phyloP scores from a whole-genome alignment of 768 basidiomycete genomes.

The Myochromella boudieri region DNA sequence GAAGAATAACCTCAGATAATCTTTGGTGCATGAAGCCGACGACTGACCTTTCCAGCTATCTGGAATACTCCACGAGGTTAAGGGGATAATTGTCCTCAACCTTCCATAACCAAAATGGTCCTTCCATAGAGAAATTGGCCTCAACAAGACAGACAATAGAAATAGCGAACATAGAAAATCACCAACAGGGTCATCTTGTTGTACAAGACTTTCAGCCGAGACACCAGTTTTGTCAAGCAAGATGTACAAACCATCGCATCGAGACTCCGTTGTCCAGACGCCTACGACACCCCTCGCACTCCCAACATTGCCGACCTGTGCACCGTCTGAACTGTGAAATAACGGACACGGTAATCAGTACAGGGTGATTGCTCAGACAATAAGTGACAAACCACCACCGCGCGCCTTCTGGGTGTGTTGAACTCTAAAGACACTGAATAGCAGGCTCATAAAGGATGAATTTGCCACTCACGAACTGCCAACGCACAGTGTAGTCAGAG shows the following conservation, averaged over 20 bases:
- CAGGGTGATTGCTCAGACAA: neutral
- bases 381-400: conserved; percentile 26
- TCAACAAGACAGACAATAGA: neutral
- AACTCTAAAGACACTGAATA: conserved; percentile 37
- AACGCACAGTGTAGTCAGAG: conserved; percentile 44
- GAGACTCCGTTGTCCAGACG: conserved; percentile 63
- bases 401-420: conserved; percentile 49
- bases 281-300: conserved; percentile 70
- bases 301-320: conserved; percentile 63
- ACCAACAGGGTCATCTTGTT: conserved; percentile 70
- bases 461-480: conserved; percentile 57
- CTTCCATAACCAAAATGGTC: conserved; percentile 77
- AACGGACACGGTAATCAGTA: conserved; percentile 4
- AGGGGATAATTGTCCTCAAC: conserved; percentile 38
- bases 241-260: conserved; percentile 45
- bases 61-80: conserved; percentile 32
- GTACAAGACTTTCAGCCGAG: too few species aligned
- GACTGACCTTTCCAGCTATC: neutral
- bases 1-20: neutral
- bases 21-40: neutral
- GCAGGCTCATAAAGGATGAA: neutral
- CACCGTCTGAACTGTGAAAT: conserved; percentile 65
- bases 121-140: conserved; percentile 27
- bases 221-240: neutral
- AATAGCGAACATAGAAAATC: conserved; percentile 18